Conservation (phyloP, 805 yeast genomes). For the Sugiyamaella valdiviana region DNA sequence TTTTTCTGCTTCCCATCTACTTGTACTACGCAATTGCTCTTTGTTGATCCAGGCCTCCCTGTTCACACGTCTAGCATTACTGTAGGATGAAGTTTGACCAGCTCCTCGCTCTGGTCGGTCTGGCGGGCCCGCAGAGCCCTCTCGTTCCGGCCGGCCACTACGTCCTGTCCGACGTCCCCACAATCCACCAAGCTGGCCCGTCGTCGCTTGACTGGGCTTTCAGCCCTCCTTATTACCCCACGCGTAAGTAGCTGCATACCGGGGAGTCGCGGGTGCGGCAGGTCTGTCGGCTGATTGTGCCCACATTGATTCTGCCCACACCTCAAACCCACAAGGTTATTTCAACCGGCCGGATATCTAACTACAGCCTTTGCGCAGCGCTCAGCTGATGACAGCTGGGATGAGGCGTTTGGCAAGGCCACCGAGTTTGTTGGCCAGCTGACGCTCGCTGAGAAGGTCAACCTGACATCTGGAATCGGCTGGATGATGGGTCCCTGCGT, state of each 20-base stretch:
- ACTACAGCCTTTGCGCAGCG: slow-evolving; percentile 20
- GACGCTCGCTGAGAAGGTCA: slow-evolving; percentile 54
- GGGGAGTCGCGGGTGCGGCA: no score
- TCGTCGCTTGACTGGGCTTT: slow-evolving; percentile 4
- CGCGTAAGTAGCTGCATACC: background rate
- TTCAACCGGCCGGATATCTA: no score
- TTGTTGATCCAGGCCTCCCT: background rate
- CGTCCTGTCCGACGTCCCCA: background rate
- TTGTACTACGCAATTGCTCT: background rate
- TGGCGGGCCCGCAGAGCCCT: slow-evolving; percentile 2
- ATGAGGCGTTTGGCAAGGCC: slow-evolving; percentile 50
- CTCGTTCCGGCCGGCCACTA: background rate
- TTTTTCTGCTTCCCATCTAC: background rate
- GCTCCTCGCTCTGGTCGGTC: slow-evolving; percentile 3
- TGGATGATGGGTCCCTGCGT: slow-evolving; percentile 59
- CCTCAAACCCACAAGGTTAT: no score
- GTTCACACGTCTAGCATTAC: no score
- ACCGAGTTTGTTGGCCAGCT: slow-evolving; percentile 48
- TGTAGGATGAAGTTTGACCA: slow-evolving; percentile 1
- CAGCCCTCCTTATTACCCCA: slow-evolving; percentile 21
- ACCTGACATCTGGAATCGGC: slow-evolving; percentile 58
- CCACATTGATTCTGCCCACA: no score
- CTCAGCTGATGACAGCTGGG: slow-evolving; percentile 40
- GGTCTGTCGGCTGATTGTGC: no score
- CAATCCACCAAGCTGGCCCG: background rate